These are phyloP conservation scores for Vishniacozyma victoriae DNA, from an alignment of 768 basidiomycete genomes.

Conservation along the genomic window DNA sequence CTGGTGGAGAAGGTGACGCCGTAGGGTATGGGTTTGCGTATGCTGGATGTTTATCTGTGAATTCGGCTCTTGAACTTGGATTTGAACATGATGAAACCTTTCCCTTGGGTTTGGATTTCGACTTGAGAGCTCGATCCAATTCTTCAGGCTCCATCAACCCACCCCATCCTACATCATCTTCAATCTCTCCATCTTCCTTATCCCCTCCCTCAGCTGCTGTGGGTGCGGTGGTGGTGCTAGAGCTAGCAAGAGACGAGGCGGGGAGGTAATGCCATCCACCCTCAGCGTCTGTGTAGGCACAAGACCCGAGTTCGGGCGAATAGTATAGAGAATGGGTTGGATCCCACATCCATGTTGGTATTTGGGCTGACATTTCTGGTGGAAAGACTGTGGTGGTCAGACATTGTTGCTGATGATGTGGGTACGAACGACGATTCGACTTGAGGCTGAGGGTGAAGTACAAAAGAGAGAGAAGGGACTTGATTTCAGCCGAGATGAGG, in stretches of 20 bases:
- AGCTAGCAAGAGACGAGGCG: not conserved
- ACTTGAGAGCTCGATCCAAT: slow-evolving; percentile 10
- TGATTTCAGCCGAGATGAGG: too few species aligned
- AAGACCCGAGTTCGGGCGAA: slow-evolving; percentile 18
- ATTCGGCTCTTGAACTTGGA: not conserved
- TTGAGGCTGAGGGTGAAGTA: too few species aligned
- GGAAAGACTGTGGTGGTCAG: too few species aligned
- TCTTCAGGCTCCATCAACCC: slow-evolving; percentile 35
- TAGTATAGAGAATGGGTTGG: slow-evolving; percentile 26
- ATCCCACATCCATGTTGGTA: slow-evolving; percentile 37
- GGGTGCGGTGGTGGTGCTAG: not conserved
- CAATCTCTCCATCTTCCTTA: slow-evolving; percentile 34
- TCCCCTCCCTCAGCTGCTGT: not conserved
- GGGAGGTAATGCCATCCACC: slow-evolving; percentile 33
- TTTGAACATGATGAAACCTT: not conserved
- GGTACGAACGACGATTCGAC: too few species aligned
- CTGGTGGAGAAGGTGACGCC: slow-evolving; percentile 1
- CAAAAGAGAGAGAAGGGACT: too few species aligned
- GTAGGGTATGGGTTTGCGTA: slow-evolving; percentile 4
- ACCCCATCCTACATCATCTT: slow-evolving; percentile 40
- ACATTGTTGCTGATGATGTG: too few species aligned
- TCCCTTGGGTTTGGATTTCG: not conserved
- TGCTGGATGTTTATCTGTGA: not conserved
- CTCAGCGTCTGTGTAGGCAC: slow-evolving; percentile 23
- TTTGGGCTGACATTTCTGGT: too few species aligned